These are phyloP conservation scores for Puccinia sorghi DNA, from an alignment of 1,284 basidiomycete species.

Conservation along the genomic window DNA sequence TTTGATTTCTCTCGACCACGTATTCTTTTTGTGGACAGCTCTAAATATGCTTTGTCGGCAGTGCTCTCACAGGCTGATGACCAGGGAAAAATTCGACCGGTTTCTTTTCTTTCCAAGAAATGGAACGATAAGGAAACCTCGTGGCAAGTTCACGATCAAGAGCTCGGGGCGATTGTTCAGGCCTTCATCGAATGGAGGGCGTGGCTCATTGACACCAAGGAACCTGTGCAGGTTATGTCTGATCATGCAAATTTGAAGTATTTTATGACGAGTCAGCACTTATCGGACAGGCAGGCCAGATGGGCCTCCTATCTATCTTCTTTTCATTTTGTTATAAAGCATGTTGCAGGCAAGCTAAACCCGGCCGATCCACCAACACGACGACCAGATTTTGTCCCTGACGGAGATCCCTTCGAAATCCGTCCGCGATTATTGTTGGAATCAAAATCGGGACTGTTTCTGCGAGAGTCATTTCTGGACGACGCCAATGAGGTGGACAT, in stretches of 20 bases:
- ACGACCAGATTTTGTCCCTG: background rate
- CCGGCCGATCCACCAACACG: conserved; percentile 10
- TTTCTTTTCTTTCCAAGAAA: conserved; percentile 18
- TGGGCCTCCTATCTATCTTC: too few species aligned
- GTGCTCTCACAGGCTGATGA: background rate
- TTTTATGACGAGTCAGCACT: too few species aligned
- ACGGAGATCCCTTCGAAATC: background rate
- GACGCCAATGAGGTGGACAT: background rate
- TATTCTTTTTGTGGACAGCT: conserved; percentile 11
- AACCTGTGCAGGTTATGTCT: conserved; percentile 8
- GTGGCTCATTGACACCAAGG: conserved; percentile 17
- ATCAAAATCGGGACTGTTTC: background rate
- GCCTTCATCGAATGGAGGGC: conserved; percentile 15
- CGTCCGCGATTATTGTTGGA: background rate
- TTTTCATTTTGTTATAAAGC: conserved; percentile 6
- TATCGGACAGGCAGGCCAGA: too few species aligned
- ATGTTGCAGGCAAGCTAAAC: conserved; percentile 21
- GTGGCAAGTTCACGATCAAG: conserved; percentile 37
- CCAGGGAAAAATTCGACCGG: background rate
- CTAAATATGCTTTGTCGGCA: conserved; percentile 6
- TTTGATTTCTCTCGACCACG: conserved; percentile 19
- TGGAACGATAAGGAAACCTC: background rate
- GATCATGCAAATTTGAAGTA: too few species aligned
- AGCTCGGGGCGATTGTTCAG: conserved; percentile 10
- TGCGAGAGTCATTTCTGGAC: background rate